Base-by-base conservation (phyloP, 2,329 filamentous ascomycete species). In the Talaromyces sp. region DNA sequence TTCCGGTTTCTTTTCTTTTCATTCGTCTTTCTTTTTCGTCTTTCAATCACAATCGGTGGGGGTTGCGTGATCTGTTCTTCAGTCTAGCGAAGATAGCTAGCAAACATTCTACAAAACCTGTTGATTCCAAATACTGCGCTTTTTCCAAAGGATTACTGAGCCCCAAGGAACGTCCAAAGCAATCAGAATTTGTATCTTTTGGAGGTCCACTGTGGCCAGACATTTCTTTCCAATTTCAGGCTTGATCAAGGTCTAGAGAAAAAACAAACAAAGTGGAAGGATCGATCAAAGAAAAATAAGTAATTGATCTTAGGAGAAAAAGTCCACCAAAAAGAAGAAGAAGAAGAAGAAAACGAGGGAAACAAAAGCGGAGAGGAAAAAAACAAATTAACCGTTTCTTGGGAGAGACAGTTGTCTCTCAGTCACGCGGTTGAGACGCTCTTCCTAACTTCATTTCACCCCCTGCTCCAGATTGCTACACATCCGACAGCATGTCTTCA, bases 401-500 rank as follows among this genome's bases (percentile, higher is more conserved):
- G 36, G 19, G 39, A 44, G 42, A 22, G n/a, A 47, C 44, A 19
- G 44, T 25, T 15, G 42, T 47, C 42, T 47, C 36, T 44, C 39
- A 13, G 30, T 32, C 30, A 17, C 36, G 36, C n/a, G 6, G 44
- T 25, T 11, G 44, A 13, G 44, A 25, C 44, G 36, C 15, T 39
- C 17, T 15, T n/a, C 17, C 36, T 39, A 17, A 39, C 33, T 36
- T 36, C 7, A 10, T 10, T 47, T 19, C 39, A n/a, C 39, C 22
- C 19, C 42, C 42, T 22, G 3, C 19, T 47, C 44, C 19, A n/a
- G 11, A 39, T 19, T n/a, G 25, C 52, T 51, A 25, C 49, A 58
- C 47, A 57, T 22, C 7, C 33, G 58, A 58, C 81, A 82, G 77
- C 80, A 89, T 89, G 86, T 86, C 85, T 77, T 81, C 82, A 67